phyloP scores from a whole-genome alignment of 306 rosid genomes.

The Prunus padus region DNA sequence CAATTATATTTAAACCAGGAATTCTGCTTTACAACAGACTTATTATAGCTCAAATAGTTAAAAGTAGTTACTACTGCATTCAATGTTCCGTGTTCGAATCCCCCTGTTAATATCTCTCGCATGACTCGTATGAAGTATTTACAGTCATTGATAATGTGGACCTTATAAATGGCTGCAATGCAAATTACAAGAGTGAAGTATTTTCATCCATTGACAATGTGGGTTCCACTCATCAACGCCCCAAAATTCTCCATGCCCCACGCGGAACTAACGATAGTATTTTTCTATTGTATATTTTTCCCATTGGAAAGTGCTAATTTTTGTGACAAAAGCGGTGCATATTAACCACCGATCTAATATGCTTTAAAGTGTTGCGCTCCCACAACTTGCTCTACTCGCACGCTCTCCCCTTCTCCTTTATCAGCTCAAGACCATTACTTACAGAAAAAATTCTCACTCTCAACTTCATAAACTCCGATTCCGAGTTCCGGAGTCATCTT shows the following conservation, averaged over 20 bases:
- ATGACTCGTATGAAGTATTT: too few species aligned
- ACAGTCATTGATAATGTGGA: background rate
- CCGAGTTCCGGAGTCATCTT: background rate
- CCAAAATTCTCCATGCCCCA: background rate
- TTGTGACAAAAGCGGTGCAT: background rate
- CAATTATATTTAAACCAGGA: too few species aligned
- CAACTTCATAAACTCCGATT: background rate
- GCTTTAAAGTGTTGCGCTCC: background rate
- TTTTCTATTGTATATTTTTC: too few species aligned
- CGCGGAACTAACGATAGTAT: background rate
- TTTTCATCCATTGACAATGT: background rate
- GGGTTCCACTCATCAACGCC: background rate
- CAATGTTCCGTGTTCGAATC: too few species aligned
- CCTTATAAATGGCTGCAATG: too few species aligned
- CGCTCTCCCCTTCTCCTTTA: background rate
- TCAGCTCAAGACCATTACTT: background rate
- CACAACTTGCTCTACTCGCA: background rate
- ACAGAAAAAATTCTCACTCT: background rate
- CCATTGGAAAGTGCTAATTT: too few species aligned
- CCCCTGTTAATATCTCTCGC: too few species aligned
- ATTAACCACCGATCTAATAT: background rate
- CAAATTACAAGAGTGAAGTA: background rate
- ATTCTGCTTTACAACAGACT: too few species aligned
- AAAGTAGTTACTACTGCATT: too few species aligned
- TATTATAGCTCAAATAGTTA: too few species aligned